Evolutionary conservation across 2,329 filamentous ascomycete species (phyloP), one percentile per base, ranked within the genome.

Genomic region (Trichophyton benhamiae): DNA sequence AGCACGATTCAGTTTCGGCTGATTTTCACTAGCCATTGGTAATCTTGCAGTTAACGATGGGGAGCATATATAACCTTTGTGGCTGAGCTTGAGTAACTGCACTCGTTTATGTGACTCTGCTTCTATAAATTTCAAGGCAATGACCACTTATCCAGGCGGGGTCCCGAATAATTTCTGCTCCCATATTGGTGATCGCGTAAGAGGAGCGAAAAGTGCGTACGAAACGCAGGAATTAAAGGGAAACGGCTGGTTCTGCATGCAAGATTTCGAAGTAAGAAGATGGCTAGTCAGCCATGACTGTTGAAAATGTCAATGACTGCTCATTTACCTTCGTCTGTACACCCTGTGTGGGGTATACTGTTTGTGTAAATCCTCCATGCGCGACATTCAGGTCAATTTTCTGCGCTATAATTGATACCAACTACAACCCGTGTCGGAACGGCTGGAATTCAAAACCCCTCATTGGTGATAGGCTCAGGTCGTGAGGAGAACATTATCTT

Each of bases 401-500:
- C 15, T 7, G n/a, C 41, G 41, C 41, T 17, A 15, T 5, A 7
- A 15, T 6, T 2, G 13, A 11, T 42, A 13, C 22, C 6, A 17
- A 13, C 9, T 2, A 25, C 33, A 48, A 20, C 0, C 8, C 20
- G n/a, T 13, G 44, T n/a, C 41, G 15, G 15, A n/a, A 44, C 41
- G 6, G 41, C n/a, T 48, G 46, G 13, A 38, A 20, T 9, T 63
- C 38, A 61, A 13, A 58, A 55, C 2, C 49, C 42, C 20, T 59
- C 42, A 6, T 61, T 61, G 20, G 58, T 65, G 41, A 96, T 88
- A 53, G 92, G 92, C 75, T 97, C 92, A 3, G 92, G 92, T 55
- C 92, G 80, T 63, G 82, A 82, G 17, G 87, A 86, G 74, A 97
- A 97, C 53, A 95, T 76, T 66, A 97, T 77, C 78, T 95, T 96